These are phyloP conservation scores for Boehmeria nivea DNA, from an alignment of 306 rosid genomes.

Conservation along the genomic window DNA sequence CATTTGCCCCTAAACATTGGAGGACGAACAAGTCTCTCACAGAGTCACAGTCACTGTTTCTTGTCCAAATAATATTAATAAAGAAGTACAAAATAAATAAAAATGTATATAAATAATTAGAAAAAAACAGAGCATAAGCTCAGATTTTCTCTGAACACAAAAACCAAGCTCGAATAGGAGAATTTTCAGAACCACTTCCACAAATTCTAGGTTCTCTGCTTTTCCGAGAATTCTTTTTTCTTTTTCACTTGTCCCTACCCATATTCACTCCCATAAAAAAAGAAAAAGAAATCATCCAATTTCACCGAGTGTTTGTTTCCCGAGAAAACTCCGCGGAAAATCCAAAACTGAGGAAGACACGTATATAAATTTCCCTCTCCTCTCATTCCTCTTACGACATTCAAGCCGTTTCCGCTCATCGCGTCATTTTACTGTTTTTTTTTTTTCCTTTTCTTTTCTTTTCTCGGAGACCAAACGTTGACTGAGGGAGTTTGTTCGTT, in stretches of 20 bases:
- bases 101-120: not conserved
- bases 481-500: slow-evolving; percentile 12
- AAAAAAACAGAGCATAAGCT: slow-evolving; percentile 1
- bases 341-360: slow-evolving; percentile 20
- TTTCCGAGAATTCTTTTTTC: slow-evolving; percentile 16
- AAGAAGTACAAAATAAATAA: not conserved
- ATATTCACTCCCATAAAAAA: not conserved
- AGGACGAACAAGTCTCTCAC: not conserved
- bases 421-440: not conserved
- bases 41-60: not conserved
- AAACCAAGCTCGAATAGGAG: slow-evolving; percentile 18
- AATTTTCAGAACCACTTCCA: slow-evolving; percentile 20
- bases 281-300: not conserved
- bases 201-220: slow-evolving; percentile 22
- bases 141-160: slow-evolving; percentile 24
- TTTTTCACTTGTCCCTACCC: slow-evolving; percentile 29
- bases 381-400: not conserved
- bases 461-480: slow-evolving; percentile 23
- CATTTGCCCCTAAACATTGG: slow-evolving; percentile 30
- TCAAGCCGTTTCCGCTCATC: not conserved
- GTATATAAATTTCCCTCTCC: slow-evolving; percentile 13
- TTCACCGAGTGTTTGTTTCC: slow-evolving; percentile 33
- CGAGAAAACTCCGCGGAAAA: slow-evolving; percentile 23
- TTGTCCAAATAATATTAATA: slow-evolving; percentile 1
- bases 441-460: slow-evolving; percentile 16